A percentile compares a stretch with the other conserved stretches of the same genome.
Evolutionary conservation across 1,284 basidiomycete species (phyloP).

Genomic region (Crepidotus sp.): DNA sequence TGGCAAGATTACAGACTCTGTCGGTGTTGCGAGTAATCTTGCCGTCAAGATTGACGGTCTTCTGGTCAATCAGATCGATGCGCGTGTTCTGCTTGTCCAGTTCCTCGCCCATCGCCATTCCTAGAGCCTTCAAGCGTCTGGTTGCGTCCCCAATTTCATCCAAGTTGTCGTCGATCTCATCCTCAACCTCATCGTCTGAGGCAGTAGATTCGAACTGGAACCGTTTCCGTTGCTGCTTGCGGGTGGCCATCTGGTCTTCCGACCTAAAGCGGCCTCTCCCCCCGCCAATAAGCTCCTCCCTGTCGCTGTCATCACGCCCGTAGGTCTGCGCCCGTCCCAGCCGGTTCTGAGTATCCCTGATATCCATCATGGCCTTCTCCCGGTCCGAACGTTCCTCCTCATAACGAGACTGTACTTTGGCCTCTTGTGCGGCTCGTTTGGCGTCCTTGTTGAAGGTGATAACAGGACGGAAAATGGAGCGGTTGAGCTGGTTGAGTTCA

Average conservation of each 20-base stretch:
- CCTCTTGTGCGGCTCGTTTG: slow-evolving; percentile 86
- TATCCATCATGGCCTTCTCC: slow-evolving; percentile 78
- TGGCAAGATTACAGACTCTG: slow-evolving; percentile 37
- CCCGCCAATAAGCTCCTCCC: slow-evolving; percentile 37
- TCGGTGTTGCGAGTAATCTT: slow-evolving; percentile 63
- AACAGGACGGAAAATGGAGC: slow-evolving; percentile 90
- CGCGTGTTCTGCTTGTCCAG: slow-evolving; percentile 69
- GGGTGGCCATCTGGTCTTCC: slow-evolving; percentile 36
- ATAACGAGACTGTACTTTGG: slow-evolving; percentile 82
- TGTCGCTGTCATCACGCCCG: slow-evolving; percentile 36
- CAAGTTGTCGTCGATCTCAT: slow-evolving; percentile 86
- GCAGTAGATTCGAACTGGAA: slow-evolving; percentile 94
- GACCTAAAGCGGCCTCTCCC: slow-evolving; percentile 38
- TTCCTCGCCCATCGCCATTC: slow-evolving; percentile 77
- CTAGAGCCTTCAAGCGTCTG: slow-evolving; percentile 78
- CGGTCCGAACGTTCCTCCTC: slow-evolving; percentile 84
- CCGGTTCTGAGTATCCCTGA: slow-evolving; percentile 81
- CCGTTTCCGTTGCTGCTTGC: slow-evolving; percentile 69
- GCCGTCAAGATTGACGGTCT: slow-evolving; percentile 58
- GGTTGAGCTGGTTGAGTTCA: slow-evolving; percentile 90
- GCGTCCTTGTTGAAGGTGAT: slow-evolving; percentile 87
- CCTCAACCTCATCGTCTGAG: slow-evolving; percentile 94
- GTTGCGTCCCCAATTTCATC: slow-evolving; percentile 81
- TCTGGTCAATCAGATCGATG: slow-evolving; percentile 61
- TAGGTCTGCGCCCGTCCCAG: slow-evolving; percentile 70